Conservation (phyloP, 192 early-diverging fungal species). For the Powellomyces hirtus region DNA sequence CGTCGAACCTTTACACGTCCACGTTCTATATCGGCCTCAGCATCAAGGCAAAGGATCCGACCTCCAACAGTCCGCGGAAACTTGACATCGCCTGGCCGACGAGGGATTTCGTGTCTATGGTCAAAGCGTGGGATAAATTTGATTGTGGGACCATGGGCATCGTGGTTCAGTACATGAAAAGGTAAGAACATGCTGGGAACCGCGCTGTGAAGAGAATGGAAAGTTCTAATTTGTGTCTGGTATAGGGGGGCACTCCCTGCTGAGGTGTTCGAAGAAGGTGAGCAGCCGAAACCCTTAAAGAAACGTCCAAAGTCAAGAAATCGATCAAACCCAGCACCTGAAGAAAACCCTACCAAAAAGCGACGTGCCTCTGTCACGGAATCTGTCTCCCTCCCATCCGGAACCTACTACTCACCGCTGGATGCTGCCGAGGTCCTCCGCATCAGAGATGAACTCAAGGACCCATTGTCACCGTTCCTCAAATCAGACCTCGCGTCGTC, state of each 20-base stretch:
- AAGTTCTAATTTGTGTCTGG: neutral
- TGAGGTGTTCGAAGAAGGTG: conserved; percentile 39
- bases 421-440: neutral
- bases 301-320: conserved; percentile 31
- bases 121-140: conserved; percentile 79
- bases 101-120: conserved; percentile 77
- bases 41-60: conserved; percentile 59
- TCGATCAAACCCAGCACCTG: neutral
- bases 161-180: conserved; percentile 52
- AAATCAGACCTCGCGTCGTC: neutral
- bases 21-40: conserved; percentile 88
- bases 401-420: neutral
- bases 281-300: conserved; percentile 32
- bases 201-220: neutral
- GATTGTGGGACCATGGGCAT: conserved; percentile 69
- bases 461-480: neutral
- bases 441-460: neutral
- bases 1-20: conserved; percentile 62
- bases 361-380: conserved; percentile 18
- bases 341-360: conserved; percentile 32
- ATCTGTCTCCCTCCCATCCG: neutral
- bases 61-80: conserved; percentile 39
- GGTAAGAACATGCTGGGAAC: conserved; percentile 19
- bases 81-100: conserved; percentile 80
- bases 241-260: conserved; percentile 27